These are phyloP conservation scores for Ilex aquifolium DNA, from an alignment of 257 asterid species.

Conservation along the genomic window DNA sequence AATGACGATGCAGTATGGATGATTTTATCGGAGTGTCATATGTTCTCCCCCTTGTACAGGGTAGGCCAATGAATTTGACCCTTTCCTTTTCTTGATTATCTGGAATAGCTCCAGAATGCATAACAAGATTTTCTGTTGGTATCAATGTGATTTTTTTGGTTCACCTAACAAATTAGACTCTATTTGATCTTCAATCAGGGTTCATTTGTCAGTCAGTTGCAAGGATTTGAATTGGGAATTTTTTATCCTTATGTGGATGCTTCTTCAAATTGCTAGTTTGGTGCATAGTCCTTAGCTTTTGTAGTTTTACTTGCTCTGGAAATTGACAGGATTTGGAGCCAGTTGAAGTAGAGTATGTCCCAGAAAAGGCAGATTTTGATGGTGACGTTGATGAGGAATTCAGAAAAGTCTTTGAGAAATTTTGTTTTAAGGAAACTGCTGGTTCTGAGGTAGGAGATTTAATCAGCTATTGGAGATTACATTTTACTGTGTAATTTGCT, in stretches of 20 bases:
- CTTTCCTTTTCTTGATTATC: no score
- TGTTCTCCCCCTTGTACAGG: no score
- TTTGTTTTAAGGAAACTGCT: conserved; percentile 47
- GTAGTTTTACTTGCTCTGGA: background rate
- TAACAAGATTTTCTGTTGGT: no score
- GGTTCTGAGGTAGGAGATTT: conserved; percentile 52
- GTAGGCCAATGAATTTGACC: no score
- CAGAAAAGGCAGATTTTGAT: conserved; percentile 73
- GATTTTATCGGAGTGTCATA: no score
- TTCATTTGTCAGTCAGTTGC: background rate
- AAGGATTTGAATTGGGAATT: background rate
- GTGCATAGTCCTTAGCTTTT: background rate
- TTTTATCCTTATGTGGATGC: no score
- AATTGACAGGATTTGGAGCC: conserved; percentile 38
- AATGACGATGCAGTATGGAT: no score
- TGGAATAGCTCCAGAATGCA: no score
- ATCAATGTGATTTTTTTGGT: background rate
- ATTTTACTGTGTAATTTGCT: conserved; percentile 2
- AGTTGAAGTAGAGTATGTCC: conserved; percentile 91
- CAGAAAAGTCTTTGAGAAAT: conserved; percentile 84
- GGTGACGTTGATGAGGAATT: conserved; percentile 70
- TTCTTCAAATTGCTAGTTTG: background rate
- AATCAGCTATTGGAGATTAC: background rate
- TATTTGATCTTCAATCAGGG: background rate
- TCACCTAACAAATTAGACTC: background rate